These are phyloP conservation scores for Paracorniculantispora psalliotae DNA, from an alignment of 2,329 filamentous ascomycete species.

Conservation along the genomic window DNA sequence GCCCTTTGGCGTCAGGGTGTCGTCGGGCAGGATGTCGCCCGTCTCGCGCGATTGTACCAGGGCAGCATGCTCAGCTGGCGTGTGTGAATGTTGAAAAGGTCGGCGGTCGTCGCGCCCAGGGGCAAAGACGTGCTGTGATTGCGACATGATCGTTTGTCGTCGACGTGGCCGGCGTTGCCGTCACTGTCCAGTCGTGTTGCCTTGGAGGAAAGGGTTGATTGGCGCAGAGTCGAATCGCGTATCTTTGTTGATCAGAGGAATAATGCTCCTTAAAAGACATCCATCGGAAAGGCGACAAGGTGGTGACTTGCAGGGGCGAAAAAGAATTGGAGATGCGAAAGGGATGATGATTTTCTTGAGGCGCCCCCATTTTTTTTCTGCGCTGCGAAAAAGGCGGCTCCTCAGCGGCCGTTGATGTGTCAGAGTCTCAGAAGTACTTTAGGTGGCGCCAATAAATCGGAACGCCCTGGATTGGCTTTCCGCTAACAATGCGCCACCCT, in stretches of 20 bases:
- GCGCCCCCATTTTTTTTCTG: conserved; percentile 10
- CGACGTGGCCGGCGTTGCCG: not conserved
- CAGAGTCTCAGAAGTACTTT: too few species aligned
- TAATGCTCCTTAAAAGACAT: not conserved
- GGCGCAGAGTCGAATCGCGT: not conserved
- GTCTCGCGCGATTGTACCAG: conserved; percentile 58
- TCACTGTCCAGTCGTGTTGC: not conserved
- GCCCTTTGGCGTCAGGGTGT: conserved; percentile 24
- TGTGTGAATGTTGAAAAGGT: conserved; percentile 26
- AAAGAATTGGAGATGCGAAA: not conserved
- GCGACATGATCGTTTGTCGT: conserved; percentile 25
- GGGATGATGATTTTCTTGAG: conserved; percentile 3
- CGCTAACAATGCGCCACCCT: not conserved
- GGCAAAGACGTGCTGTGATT: conserved; percentile 26
- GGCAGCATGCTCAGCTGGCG: conserved; percentile 31
- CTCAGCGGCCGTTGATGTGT: not conserved
- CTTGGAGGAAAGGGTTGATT: not conserved
- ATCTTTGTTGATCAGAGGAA: not conserved
- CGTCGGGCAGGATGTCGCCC: conserved; percentile 49
- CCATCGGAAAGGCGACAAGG: conserved; percentile 1
- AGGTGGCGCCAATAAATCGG: not conserved
- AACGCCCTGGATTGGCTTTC: not conserved
- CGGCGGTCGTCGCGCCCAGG: conserved; percentile 27
- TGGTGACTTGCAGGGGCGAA: not conserved
- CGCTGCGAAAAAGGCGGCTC: not conserved